Evolutionary conservation across 2,329 filamentous ascomycete genomes (phyloP), one percentile per base, ranked within the genome.

Genomic region (Colletotrichum australisinense): DNA sequence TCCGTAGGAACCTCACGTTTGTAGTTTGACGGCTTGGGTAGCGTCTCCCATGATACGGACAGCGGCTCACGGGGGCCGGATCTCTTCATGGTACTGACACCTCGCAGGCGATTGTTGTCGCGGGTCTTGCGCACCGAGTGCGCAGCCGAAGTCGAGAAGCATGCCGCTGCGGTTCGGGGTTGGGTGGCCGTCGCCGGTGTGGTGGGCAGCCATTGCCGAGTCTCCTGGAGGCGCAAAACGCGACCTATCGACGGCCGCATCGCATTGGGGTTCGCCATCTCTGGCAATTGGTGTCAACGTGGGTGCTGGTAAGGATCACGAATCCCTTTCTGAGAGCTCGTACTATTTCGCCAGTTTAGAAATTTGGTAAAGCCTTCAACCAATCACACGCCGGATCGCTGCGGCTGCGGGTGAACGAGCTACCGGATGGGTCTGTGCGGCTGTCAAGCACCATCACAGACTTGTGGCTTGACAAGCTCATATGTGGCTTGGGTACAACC

Each of bases 31-130:
- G 97, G 95, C 79, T 89, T 88, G 1, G 96, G 96, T 68, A 98
- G 86, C 63, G 91, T 87, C 57, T 92, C 88, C 78, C 93, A 90
- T 55, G 90, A 92, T 73, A 97, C 92, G 22, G 93, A 93, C 67
- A 97, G 86, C n/a, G 89, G 90, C 80, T 93, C 91, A 65, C 92
- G 90, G 5, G 92, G 91, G 0, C 95, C 95, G 1, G 93, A 95
- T 63, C 93, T 89, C 76, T 94, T 92, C 70, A 97, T 88, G 28
- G 92, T 93, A 69, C 95, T 98, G 65, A 98, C 90, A 57, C 95
- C 96, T 74, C 97, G 93, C 74, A 90, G 86, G 76, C 89, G 92
- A 86, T 94, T 98, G 84, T 90, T 91, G 85, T 98, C 95, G 80
- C 91, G 90, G 74, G 86, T 88, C 79, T 84, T 86, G 82, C 85